These are phyloP conservation scores for Scutellaria barbata DNA, from an alignment of 257 asterid species.

Conservation along the genomic window DNA sequence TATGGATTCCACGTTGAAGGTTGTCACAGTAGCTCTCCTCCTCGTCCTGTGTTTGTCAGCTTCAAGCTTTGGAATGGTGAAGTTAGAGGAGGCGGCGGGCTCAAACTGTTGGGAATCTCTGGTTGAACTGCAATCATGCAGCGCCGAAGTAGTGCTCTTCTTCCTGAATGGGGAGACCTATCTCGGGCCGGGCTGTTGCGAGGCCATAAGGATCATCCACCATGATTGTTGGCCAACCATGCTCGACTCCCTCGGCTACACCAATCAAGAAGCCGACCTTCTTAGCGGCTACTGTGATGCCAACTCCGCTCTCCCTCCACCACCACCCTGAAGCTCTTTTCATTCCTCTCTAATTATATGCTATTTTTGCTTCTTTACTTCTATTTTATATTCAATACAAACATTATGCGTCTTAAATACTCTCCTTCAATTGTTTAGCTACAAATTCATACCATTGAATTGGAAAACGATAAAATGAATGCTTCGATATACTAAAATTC, in stretches of 20 bases:
- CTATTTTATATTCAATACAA: too few relatives aligned
- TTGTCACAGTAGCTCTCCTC: constrained; percentile 32
- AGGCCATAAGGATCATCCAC: constrained; percentile 62
- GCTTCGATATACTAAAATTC: too few relatives aligned
- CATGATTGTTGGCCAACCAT: constrained; percentile 66
- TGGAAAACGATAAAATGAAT: background rate
- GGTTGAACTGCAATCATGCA: constrained; percentile 63
- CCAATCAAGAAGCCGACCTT: constrained; percentile 56
- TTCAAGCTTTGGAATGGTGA: constrained; percentile 33
- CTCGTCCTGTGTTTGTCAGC: constrained; percentile 34
- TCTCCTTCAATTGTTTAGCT: too few relatives aligned
- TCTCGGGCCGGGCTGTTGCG: constrained; percentile 70
- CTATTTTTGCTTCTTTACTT: too few relatives aligned
- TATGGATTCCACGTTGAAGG: constrained; percentile 46
- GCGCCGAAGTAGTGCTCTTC: constrained; percentile 62
- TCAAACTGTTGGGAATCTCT: constrained; percentile 63
- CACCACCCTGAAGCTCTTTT: constrained; percentile 24
- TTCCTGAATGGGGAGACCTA: constrained; percentile 73
- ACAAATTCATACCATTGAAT: background rate
- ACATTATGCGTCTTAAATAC: too few relatives aligned
- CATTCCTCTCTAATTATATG: background rate
- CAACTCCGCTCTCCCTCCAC: constrained; percentile 35
- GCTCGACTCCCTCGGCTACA: constrained; percentile 70
- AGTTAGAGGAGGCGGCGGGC: constrained; percentile 43
- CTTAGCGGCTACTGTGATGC: constrained; percentile 76